Percentiles rank a stretch among this genome's conserved stretches.
Conservation (phyloP, 495 filamentous ascomycete genomes). For the Aspergillus ostianus region DNA sequence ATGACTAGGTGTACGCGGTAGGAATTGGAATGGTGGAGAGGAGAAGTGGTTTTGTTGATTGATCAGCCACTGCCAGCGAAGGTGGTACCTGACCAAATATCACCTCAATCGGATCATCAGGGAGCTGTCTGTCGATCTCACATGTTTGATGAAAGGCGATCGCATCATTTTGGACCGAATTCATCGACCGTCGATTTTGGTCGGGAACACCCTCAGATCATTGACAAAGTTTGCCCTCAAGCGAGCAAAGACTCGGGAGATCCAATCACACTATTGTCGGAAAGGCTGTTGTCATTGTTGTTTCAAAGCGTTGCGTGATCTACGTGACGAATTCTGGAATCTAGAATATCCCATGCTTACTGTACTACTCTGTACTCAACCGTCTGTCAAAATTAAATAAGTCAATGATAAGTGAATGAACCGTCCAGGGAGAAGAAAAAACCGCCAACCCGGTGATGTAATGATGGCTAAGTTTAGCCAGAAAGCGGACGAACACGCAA, state of each 20-base stretch:
- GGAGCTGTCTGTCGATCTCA: background rate
- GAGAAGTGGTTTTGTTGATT: background rate
- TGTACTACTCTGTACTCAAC: no score
- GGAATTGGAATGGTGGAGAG: background rate
- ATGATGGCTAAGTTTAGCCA: background rate
- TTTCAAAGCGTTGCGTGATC: conserved; percentile 6
- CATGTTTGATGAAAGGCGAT: background rate
- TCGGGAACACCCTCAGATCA: background rate
- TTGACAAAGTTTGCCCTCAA: background rate
- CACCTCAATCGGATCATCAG: background rate
- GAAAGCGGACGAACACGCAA: conserved; percentile 9
- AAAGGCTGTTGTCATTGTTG: background rate
- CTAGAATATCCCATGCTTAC: background rate
- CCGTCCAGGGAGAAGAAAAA: background rate
- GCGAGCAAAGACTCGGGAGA: background rate
- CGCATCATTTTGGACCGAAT: background rate
- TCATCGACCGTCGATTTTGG: background rate
- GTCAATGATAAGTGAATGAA: no score
- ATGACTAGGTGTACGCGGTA: background rate
- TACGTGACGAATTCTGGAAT: conserved; percentile 1
- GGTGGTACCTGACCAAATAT: background rate
- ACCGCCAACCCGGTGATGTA: conserved; percentile 8
- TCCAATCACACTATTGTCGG: background rate
- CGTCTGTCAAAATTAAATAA: no score
- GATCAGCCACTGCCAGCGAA: background rate